These are phyloP conservation scores for Kentomonas sorsogonicus DNA, from an alignment of 208 protist species.

Conservation along the genomic window DNA sequence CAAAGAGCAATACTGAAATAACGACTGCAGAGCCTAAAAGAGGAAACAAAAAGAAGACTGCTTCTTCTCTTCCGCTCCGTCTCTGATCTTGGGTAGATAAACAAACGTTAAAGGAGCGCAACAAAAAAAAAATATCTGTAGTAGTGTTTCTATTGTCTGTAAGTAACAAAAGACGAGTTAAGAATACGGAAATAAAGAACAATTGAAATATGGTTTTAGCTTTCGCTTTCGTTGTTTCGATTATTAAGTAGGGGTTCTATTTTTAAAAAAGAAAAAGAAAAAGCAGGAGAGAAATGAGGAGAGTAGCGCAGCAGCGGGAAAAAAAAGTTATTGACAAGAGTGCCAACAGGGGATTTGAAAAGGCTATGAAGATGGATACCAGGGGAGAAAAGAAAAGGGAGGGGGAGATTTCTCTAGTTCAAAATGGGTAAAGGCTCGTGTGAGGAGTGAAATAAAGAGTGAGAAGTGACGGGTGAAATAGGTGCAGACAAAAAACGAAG, in stretches of 20 bases:
- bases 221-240: not conserved
- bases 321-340: slow-evolving; percentile 4
- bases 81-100: not conserved
- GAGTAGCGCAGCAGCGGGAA: not conserved
- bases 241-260: not conserved
- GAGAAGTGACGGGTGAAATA: not conserved
- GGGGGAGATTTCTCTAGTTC: no score
- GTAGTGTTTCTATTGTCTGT: not conserved
- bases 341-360: no score
- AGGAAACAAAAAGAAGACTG: slow-evolving; percentile 3
- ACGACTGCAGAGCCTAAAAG: not conserved
- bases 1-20: not conserved
- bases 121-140: slow-evolving; percentile 3
- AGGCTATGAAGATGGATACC: no score
- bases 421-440: no score
- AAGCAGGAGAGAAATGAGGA: not conserved
- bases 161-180: not conserved
- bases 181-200: not conserved
- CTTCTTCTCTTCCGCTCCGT: not conserved
- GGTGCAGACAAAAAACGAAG: slow-evolving; percentile 5
- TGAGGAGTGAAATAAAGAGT: not conserved
- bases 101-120: not conserved
- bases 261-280: slow-evolving; percentile 9
- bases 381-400: no score
- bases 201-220: not conserved